Base-by-base conservation (phyloP, 768 basidiomycete species). In the Flagelloscypha sp. region DNA sequence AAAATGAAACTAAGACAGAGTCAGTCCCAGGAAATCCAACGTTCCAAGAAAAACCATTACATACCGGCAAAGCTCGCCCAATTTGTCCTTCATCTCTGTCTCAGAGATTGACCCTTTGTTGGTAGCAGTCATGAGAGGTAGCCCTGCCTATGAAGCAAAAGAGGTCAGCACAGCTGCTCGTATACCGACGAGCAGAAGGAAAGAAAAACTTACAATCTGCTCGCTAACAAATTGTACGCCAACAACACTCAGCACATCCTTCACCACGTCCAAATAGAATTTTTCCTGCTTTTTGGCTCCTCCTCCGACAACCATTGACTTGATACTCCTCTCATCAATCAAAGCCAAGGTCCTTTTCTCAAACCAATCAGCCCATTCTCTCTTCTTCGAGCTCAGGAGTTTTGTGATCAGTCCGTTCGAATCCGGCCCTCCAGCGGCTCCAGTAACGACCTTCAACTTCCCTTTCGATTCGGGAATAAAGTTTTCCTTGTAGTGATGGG, bases 211-310 rank as follows among this genome's bases (percentile, higher is more conserved):
- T 41, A 83, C 82, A 38, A 82, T 56, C 35, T 71, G 50, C 21
- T 70, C 60, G 7, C 68, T 67, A 19, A 78, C 62, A 79, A 78
- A 85, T 40, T 72, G 63, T 4, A 79, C 52, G 0, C 82, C 74
- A 24, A 80, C 39, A 18, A 66, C 49, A 42, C 84, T 79, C 47
- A 81, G 69, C 15, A 85, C 80, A 44, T 85, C 77, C 27, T 60
- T 61, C 6, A 84, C 69, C 24, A 85, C 65, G 48, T 86, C 79
- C 15, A 84, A 51, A 33, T 53, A 62, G n/a, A n/a, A n/a, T n/a
- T n/a, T n/a, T n/a, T n/a, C n/a, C n/a, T n/a, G n/a, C n/a, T n/a
- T n/a, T n/a, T n/a, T n/a, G n/a, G n/a, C n/a, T n/a, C 21, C 43
- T 56, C 12, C 42, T 37, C 11, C 36, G 31, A 11, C 52, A 43